phyloP scores from a whole-genome alignment of 169 alveolate species.

The Plasmodium relictum region DNA sequence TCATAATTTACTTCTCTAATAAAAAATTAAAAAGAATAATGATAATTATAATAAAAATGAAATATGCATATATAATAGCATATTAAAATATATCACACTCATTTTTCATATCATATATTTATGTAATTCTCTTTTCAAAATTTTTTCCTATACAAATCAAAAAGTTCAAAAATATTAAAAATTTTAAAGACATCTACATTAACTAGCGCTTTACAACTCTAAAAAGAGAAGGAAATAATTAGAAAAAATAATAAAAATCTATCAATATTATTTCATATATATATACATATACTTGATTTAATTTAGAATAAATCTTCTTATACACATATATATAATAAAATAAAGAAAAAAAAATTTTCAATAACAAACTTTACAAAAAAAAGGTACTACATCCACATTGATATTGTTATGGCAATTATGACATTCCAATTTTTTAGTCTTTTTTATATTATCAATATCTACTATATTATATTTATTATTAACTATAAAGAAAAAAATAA shows the following conservation, averaged over 20 bases:
- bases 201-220: constrained; percentile 62
- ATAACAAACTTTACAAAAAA: constrained; percentile 36
- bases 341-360: neutral
- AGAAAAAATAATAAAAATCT: neutral
- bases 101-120: neutral
- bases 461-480: constrained; percentile 11
- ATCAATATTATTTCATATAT: neutral
- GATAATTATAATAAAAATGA: neutral
- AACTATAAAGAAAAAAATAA: neutral
- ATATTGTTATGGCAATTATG: constrained; percentile 19
- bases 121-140: neutral
- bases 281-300: neutral
- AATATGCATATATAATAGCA: neutral
- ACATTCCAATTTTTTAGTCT: constrained; percentile 21
- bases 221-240: neutral
- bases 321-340: neutral
- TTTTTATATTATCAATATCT: neutral
- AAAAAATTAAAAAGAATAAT: neutral
- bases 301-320: neutral
- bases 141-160: constrained; percentile 28
- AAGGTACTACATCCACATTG: constrained; percentile 31
- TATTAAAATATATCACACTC: neutral
- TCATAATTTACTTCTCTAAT: constrained; percentile 30
- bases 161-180: constrained; percentile 59
- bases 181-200: constrained; percentile 44